Evolutionary conservation across 176 grass and related monocot species (phyloP), one percentile per base, ranked within the genome.

Genomic region (Olyra latifolia): DNA sequence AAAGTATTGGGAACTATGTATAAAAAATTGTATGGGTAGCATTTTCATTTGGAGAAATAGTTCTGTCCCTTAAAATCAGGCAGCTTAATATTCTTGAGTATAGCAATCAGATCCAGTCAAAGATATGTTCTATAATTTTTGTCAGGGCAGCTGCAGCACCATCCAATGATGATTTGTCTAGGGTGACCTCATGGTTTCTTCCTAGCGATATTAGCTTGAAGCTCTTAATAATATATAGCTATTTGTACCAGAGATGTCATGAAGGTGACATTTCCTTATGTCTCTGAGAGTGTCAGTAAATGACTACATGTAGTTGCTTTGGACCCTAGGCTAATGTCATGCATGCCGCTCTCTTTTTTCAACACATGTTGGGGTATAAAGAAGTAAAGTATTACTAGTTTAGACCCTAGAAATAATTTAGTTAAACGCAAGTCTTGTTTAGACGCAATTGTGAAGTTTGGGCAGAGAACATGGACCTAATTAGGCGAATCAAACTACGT

Each of bases 161-260:
- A 10, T 15, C 6, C 35, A 72, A 64, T 85, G 68, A 50, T 72
- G 57, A 72, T 78, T 44, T 78, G 7, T 71, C 38, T 41, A 4
- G 45, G 46, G 17, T 30, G n/a, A 32, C 49, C 76, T 66, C 7
- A 35, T 82, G 50, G 11, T 61, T 56, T 16, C 68, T 66, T 81
- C 52, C 22, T 39, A 77, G 57, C 72, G 73, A 38, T 46, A 65
- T 9, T 67, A 75, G 23, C 27, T 56, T 60, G 54, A 66, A 70
- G 11, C 39, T 40, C 43, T 76, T 23, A 19, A n/a, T 35, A 52
- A 38, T 38, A 62, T 19, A 43, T 67, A 43, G 20, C 11, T 41
- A 17, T 49, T 47, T 10, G 22, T 9, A 22, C n/a, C 38, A 42
- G 19, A 53, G 16, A 53, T 38, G 19, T 4, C 38, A 42, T 11